phyloP scores from a whole-genome alignment of 306 rosid genomes.

The Senna siamea region DNA sequence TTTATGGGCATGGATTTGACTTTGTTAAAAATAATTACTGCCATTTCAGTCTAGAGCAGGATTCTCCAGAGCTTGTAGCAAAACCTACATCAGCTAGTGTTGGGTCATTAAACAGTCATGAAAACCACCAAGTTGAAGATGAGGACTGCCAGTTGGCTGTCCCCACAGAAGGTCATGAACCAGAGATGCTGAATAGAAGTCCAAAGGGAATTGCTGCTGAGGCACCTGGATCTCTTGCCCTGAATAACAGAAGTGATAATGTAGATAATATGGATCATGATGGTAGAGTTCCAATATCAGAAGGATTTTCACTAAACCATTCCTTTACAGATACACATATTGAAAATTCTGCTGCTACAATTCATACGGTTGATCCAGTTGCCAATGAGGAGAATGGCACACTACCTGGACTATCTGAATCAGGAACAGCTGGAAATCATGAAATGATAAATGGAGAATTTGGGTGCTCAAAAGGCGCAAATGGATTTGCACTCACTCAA shows the following conservation, averaged over 20 bases:
- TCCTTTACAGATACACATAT: conserved; percentile 41
- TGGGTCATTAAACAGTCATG: conserved; percentile 32
- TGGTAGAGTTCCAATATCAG: conserved; percentile 41
- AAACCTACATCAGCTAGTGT: conserved; percentile 36
- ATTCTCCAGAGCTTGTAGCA: conserved; percentile 44
- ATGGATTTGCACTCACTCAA: conserved; percentile 39
- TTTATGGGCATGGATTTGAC: conserved; percentile 10
- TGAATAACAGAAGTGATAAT: conserved; percentile 51
- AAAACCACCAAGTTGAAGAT: conserved; percentile 50
- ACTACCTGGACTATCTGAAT: conserved; percentile 33
- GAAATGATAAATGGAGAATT: conserved; percentile 36
- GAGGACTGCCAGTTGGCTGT: conserved; percentile 46
- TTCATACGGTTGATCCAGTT: conserved; percentile 38
- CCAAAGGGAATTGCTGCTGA: conserved; percentile 46
- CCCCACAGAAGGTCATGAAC: conserved; percentile 47
- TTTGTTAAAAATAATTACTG: conserved; percentile 46
- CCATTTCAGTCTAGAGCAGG: conserved; percentile 82
- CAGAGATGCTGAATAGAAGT: conserved; percentile 49
- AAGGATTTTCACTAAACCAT: conserved; percentile 45
- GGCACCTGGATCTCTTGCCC: conserved; percentile 41
- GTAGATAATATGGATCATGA: conserved; percentile 38
- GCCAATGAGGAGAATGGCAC: conserved; percentile 49
- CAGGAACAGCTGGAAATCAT: conserved; percentile 35
- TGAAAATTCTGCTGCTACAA: conserved; percentile 34
- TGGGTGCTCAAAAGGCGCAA: conserved; percentile 36